Evolutionary conservation across 345 rosid species (phyloP).

Genomic region (Salix viminalis): DNA sequence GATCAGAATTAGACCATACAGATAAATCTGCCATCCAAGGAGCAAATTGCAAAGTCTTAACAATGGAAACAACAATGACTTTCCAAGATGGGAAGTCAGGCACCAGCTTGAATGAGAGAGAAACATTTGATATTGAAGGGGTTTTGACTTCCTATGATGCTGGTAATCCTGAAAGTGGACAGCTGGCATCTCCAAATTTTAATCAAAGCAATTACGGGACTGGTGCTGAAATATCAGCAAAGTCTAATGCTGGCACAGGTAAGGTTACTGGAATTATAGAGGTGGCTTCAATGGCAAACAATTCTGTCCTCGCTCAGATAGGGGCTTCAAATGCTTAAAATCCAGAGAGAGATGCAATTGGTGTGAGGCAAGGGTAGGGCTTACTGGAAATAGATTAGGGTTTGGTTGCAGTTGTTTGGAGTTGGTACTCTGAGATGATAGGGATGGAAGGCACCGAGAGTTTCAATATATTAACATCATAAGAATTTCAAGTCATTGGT

Average conservation of each 20-base stretch:
- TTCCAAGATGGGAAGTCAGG: constrained; percentile 10
- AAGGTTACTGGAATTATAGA: constrained; percentile 7
- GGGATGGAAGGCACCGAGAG: neutral
- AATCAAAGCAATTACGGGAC: constrained; percentile 15
- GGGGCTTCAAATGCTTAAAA: constrained; percentile 27
- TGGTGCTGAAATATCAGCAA: constrained; percentile 8
- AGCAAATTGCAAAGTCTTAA: neutral
- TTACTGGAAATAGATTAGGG: constrained; percentile 1
- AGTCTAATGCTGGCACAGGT: constrained; percentile 8
- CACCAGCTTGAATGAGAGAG: constrained; percentile 5
- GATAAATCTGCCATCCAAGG: constrained; percentile 15
- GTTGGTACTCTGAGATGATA: constrained; percentile 9
- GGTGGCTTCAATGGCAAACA: constrained; percentile 10
- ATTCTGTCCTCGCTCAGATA: constrained; percentile 11
- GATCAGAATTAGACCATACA: constrained; percentile 13
- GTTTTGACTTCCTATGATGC: constrained; percentile 6
- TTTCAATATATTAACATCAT: neutral
- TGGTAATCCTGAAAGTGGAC: constrained; percentile 21
- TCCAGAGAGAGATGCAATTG: constrained; percentile 34
- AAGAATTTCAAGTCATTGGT: neutral
- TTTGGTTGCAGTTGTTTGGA: neutral
- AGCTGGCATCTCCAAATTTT: neutral
- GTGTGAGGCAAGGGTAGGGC: constrained; percentile 26
- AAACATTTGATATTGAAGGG: constrained; percentile 14
- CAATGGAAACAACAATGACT: constrained; percentile 3